Evolutionary conservation across 2,329 filamentous ascomycete species (phyloP).

Genomic region (Monosporascus ibericus): DNA sequence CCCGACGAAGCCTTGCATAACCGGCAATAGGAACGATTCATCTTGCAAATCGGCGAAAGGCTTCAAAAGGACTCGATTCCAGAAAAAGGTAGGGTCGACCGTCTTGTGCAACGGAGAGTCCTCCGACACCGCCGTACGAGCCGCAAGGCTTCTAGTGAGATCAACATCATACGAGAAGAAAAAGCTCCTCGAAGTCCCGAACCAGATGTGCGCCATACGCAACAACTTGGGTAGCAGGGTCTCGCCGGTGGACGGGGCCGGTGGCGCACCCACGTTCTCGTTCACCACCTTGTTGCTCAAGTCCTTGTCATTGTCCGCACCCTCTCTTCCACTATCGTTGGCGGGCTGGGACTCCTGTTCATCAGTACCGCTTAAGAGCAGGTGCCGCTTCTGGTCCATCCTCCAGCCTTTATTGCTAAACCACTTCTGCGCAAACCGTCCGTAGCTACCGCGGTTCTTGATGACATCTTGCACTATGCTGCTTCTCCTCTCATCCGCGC

Average conservation of each 20-base stretch:
- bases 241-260: conserved; percentile 32
- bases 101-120: conserved; percentile 61
- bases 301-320: conserved; percentile 34
- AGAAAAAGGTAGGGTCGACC: conserved; percentile 79
- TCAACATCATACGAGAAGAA: conserved; percentile 96
- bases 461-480: conserved; percentile 89
- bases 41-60: conserved; percentile 72
- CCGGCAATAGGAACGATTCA: conserved; percentile 65
- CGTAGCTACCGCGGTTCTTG: conserved; percentile 73
- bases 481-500: conserved; percentile 35
- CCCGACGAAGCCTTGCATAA: conserved; percentile 93
- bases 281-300: conserved; percentile 20
- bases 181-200: conserved; percentile 77
- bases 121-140: conserved; percentile 33
- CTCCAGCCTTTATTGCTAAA: conserved; percentile 82
- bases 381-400: conserved; percentile 59
- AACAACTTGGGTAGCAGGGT: conserved; percentile 77
- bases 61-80: conserved; percentile 72
- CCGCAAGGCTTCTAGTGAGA: conserved; percentile 63
- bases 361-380: conserved; percentile 56
- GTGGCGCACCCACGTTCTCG: conserved; percentile 20
- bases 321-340: conserved; percentile 16
- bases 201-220: conserved; percentile 76
- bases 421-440: conserved; percentile 85
- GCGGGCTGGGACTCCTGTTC: not conserved